Conservation (phyloP, 1,139 yeast genomes). For the Lodderomyces beijingensis region DNA sequence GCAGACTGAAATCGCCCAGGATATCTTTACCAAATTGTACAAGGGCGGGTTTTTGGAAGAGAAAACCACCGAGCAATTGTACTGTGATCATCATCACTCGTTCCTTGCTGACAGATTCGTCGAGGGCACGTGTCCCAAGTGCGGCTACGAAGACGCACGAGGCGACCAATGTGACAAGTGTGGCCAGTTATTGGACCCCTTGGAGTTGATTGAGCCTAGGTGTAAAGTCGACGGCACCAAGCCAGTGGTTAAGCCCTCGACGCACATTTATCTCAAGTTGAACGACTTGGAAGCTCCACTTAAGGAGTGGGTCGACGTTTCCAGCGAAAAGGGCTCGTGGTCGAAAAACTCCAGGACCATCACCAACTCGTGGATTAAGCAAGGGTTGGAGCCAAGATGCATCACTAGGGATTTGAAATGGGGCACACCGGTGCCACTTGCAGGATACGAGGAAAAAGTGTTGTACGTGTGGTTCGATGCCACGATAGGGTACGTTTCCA, state of each 20-base stretch:
- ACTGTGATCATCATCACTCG: conserved; percentile 85
- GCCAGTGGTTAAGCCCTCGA: conserved; percentile 77
- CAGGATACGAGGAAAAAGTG: conserved; percentile 79
- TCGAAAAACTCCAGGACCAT: conserved; percentile 84
- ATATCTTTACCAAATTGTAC: conserved; percentile 71
- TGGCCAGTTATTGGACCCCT: conserved; percentile 84
- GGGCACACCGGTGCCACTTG: conserved; percentile 97
- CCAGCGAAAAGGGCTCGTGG: conserved; percentile 78
- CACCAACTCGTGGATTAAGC: conserved; percentile 89
- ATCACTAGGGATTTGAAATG: conserved; percentile 94
- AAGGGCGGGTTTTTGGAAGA: conserved; percentile 79
- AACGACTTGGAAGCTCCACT: conserved; percentile 78
- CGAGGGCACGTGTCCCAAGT: conserved; percentile 96
- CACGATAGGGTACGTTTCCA: conserved; percentile 91
- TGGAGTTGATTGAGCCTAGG: conserved; percentile 89
- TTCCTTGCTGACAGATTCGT: conserved; percentile 95
- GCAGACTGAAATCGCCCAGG: conserved; percentile 96
- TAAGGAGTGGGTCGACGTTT: conserved; percentile 64
- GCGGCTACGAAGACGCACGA: conserved; percentile 93
- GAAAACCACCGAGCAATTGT: conserved; percentile 82
- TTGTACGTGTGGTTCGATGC: conserved; percentile 99
- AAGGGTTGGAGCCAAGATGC: conserved; percentile 91
- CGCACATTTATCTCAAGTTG: conserved; percentile 78
- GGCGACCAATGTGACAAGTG: conserved; percentile 99
- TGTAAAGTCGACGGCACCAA: conserved; percentile 86